Evolutionary conservation across 345 rosid genomes (phyloP), one percentile per base, ranked within the genome.

Genomic region (Moricandia arvensis): DNA sequence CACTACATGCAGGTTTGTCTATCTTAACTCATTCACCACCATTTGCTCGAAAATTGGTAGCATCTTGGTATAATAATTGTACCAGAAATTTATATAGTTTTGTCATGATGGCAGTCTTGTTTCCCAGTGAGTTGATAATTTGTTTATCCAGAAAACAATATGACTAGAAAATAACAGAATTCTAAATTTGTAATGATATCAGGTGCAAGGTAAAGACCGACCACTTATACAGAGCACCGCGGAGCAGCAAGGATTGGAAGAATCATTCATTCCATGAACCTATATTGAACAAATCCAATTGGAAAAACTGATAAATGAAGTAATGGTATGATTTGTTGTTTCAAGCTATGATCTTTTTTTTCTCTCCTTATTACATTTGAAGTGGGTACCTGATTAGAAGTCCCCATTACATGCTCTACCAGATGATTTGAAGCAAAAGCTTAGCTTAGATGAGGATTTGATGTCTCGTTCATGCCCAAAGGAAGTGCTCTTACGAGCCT

Each of bases 181-280:
- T 49, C 17, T 17, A 29, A 62, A 9, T 67, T 51, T 55, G 63
- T 68, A 13, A 58, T 81, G 53, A 79, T 7, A 45, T 77, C 78
- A 96, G 99, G 99, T 96, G 68, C 99, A 96, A 88, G 99, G 99
- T 81, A 89, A 83, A 84, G 99, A 96, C 69, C 88, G 98, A 38
- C 64, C 76, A 69, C 75, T 66, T 37, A 93, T 96, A 65, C 83
- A 79, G 83, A 51, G 57, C 71, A 84, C 85, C 75, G 96, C 97
- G 24, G 85, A 87, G 80, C 87, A 84, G 85, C 91, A 90, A 49
- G 93, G 89, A 47, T 66, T 92, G 85, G 93, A 90, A 81, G 96
- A 93, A 24, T 90, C 96, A 11, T 92, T 80, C 78, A 76, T 83
- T 80, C 87, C 97, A 24, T 93, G 96, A 6, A 90, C 97, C 49